Evolutionary conservation across 148 eudicot species (phyloP).

Genomic region (Pharnaceum exiguum): DNA sequence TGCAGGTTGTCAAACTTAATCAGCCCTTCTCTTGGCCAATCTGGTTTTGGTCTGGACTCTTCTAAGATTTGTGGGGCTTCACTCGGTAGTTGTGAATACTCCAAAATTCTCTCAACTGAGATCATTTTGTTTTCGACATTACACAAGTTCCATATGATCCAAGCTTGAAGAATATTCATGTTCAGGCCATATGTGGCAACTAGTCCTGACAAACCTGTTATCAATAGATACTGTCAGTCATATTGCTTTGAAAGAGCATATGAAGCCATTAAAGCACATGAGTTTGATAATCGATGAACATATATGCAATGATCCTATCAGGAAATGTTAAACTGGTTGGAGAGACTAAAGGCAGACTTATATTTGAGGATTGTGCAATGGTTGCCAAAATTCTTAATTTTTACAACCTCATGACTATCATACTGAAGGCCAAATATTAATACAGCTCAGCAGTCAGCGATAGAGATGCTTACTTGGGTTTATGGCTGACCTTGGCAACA

Average conservation of each 20-base stretch:
- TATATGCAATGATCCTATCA: too few relatives aligned
- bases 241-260: not conserved
- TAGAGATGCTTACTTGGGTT: conserved; percentile 63
- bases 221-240: not conserved
- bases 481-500: conserved; percentile 70
- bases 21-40: conserved; percentile 70
- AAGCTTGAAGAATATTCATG: conserved; percentile 78
- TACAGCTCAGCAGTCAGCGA: too few relatives aligned
- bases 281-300: too few relatives aligned
- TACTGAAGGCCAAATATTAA: too few relatives aligned
- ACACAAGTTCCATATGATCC: conserved; percentile 97
- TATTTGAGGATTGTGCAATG: too few relatives aligned
- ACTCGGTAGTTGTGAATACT: conserved; percentile 53
- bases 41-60: conserved; percentile 45
- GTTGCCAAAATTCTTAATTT: too few relatives aligned
- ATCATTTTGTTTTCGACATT: conserved; percentile 97
- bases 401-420: too few relatives aligned
- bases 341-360: too few relatives aligned
- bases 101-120: conserved; percentile 82
- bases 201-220: conserved; percentile 75
- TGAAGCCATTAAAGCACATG: not conserved
- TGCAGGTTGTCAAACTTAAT: conserved; percentile 57
- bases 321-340: too few relatives aligned
- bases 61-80: conserved; percentile 72
- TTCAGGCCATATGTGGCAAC: conserved; percentile 87